Evolutionary conservation across 768 basidiomycete genomes (phyloP).

Genomic region (Leccinum obscurum): DNA sequence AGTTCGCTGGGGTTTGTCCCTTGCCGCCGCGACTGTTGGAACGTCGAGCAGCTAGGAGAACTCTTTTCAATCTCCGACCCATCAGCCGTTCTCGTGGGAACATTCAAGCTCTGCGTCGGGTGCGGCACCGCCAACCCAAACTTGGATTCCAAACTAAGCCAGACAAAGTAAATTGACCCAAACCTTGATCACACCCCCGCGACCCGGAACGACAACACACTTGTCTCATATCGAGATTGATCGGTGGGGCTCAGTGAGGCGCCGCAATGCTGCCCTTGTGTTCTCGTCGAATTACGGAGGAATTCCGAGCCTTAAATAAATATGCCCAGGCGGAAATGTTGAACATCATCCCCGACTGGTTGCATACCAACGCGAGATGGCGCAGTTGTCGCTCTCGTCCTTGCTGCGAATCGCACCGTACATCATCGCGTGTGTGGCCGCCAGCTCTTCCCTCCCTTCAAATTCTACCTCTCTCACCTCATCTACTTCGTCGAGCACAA

Average conservation of each 20-base stretch:
- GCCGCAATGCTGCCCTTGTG: neutral
- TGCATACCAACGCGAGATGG: slow-evolving; percentile 14
- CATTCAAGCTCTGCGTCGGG: too few relatives aligned
- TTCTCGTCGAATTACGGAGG: neutral
- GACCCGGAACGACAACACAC: too few relatives aligned
- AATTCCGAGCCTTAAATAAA: slow-evolving; percentile 5
- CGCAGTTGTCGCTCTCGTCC: slow-evolving; percentile 10
- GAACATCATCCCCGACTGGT: neutral
- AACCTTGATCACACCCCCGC: too few relatives aligned
- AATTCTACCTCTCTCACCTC: neutral
- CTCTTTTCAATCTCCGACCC: too few relatives aligned
- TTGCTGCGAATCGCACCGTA: slow-evolving; percentile 16
- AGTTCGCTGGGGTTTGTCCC: too few relatives aligned
- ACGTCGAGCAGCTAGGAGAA: too few relatives aligned
- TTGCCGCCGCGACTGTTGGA: too few relatives aligned
- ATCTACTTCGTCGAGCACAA: neutral
- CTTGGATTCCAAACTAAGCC: too few relatives aligned
- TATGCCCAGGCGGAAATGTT: neutral
- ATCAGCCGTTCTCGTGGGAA: too few relatives aligned
- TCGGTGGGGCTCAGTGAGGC: neutral
- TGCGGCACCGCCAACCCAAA: too few relatives aligned
- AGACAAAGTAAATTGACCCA: too few relatives aligned
- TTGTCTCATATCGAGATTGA: too few relatives aligned
- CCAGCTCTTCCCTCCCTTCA: neutral
- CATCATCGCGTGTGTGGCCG: neutral